Base-by-base conservation (phyloP, 2,329 filamentous ascomycete species). In the Magnaporthiopsis rhizophila region DNA sequence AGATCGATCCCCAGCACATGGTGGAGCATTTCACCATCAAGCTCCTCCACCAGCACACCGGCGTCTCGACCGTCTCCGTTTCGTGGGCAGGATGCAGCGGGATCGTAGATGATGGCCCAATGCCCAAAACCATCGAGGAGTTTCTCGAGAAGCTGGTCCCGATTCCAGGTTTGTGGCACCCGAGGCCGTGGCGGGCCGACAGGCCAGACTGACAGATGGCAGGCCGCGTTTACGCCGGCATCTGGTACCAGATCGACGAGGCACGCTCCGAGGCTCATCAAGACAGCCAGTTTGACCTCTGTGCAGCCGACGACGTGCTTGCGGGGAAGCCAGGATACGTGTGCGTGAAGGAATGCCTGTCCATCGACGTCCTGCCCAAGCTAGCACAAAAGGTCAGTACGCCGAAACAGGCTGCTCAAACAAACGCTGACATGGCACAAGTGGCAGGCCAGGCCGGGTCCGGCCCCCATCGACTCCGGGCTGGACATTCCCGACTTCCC, bases 11-110 rank as follows among this genome's bases (percentile, higher is more conserved):
- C 18, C 18, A 26, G 30, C 28, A 53, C 60, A 26, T 62, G 26
- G 60, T 45, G 9, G 60, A 62, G 28, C 5, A 30, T 5, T 62
- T 62, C 26, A 62, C 36, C 21, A 36, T 62, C 24, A 36, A 62
- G 36, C 18, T 62, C 32, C n/a, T 36, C 3, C 26, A 62, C 45
- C 36, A 62, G 28, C 12, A 4, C 8, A 21, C 34, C 36, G 45
- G 28, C n/a, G 36, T 36, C 60, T 24, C 38, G 11, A 28, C 36
- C 13, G 38, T 62, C 60, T 45, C 21, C 11, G 21, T 62, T 24
- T 45, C 34, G 15, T 62, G 60, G 60, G 36, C 36, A 4, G 60
- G 60, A n/a, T 28, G 28, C 32, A 2, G 32, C 3, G 24, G 26
- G 13, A 18, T 62, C 6, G 24, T 8, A 36, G 21, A 36, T 18